Evolutionary conservation across 129 eudicot species (phyloP), one percentile per base, ranked within the genome.

Genomic region (Flaveria linearis): DNA sequence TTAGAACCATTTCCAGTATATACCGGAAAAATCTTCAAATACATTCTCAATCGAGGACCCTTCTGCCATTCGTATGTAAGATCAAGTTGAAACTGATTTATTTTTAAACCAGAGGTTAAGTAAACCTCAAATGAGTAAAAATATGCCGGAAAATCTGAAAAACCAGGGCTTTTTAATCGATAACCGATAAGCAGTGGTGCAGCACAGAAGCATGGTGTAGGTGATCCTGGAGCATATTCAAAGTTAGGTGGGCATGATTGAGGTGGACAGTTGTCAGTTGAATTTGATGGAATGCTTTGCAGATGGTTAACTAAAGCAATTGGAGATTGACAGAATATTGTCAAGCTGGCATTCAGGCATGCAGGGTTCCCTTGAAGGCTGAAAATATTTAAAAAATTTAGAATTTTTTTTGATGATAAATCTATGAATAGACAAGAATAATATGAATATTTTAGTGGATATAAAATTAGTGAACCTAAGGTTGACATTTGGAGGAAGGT

Each of bases 321-420:
- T 39, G 69, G 72, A 56, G 90, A 69, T 58, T 66, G 79, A 72
- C 96, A 89, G 61, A 83, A 86, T 49, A 50, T 17, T 22, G 41
- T 15, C 77, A 89, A 55, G 80, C 66, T 84, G 66, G 46, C 71
- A 30, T 82, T 88, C 68, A 75, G 26, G 87, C 98, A 92, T 72
- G 86, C 42, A 8, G 98, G 96, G 76, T 92, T 92, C 55, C 96
- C 96, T 79, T 82, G 79, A 86, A 92, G 95, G 80, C 98, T 90
- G 85, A 78, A 80, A 36, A 55, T 70, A 39, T 56, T 71, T 72
- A 30, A 26, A 23, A 4, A 12, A 11, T 30, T 18, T 67, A 73
- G 22, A 2, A 7, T 17, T 7, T 1, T 30, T 15, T 64, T 14
- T 36, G 36, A 12, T 58, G 16, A 56, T 56, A 22, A 16, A 14